Evolutionary conservation across 2,329 filamentous ascomycete species (phyloP), one percentile per base, ranked within the genome.

Genomic region (Aspergillus intermedius): DNA sequence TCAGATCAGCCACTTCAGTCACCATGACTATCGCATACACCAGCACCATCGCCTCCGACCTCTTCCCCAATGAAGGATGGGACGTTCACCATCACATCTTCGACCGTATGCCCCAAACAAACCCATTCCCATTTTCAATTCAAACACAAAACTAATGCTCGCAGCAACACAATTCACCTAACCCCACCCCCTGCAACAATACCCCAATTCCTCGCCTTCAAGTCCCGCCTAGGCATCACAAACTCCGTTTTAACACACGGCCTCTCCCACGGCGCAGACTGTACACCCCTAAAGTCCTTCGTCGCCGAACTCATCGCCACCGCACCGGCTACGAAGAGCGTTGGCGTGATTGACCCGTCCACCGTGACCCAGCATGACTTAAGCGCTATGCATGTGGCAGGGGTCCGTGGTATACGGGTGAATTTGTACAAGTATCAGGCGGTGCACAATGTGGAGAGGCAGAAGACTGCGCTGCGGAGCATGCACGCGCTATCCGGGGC

Each of bases 221-320:
- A 61, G 35, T 44, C 49, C 5, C 49, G 49, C 2, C 19, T 60
- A 2, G 63, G 63, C 0, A 60, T 70, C 19, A 67, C 64, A 1
- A 58, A 68, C 37, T 70, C 67, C 0, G 65, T 69, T 4, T 53
- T 71, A 0, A 63, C 65, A 0, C 68, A 71, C 47, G 68, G 66
- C 1, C 47, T 71, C 0, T 70, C 67, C 0, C 70, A 70, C 15
- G 67, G 68, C 5, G 57, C 65, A 23, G 67, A 71, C 45, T 63
- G 62, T 46, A 57, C 59, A 2, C 70, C 66, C 0, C 44, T 70
- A 2, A 62, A 60, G 17, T 46, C 57, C 1, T 71, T 70, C 43
- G 55, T 68, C 1, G 30, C 57, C 0, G 58, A 60, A 5, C 52
- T 71, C 1, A 61, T 58, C 0, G 44, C 39, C 2, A 48, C 46